Conservation (phyloP, 192 early-diverging fungal species). For the Backusella psychrophila region DNA sequence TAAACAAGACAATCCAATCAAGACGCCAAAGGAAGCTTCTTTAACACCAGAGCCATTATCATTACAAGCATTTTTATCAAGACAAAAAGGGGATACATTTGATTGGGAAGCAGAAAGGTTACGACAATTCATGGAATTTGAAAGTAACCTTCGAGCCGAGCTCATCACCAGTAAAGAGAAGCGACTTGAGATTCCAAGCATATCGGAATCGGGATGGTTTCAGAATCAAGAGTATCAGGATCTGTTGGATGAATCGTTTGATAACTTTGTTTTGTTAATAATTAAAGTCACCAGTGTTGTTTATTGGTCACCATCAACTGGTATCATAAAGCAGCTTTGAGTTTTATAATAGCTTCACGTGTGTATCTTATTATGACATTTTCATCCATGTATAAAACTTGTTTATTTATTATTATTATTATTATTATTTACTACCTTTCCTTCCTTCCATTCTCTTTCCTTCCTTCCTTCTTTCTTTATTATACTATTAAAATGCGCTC, state of each 20-base stretch:
- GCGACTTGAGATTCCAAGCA: slow-evolving; percentile 11
- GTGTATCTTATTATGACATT: neutral
- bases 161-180: neutral
- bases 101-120: slow-evolving; percentile 37
- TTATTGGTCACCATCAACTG: slow-evolving; percentile 14
- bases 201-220: slow-evolving; percentile 7
- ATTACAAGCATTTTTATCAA: slow-evolving; percentile 13
- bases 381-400: neutral
- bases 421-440: neutral
- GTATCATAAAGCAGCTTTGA: neutral
- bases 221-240: slow-evolving; percentile 15
- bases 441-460: neutral
- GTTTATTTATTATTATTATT: neutral
- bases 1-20: neutral
- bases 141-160: slow-evolving; percentile 28
- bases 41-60: neutral
- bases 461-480: neutral
- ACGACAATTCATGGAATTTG: slow-evolving; percentile 24
- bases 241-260: slow-evolving; percentile 25
- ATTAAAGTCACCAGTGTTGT: slow-evolving; percentile 37
- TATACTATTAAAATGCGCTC: neutral
- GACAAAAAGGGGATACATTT: neutral
- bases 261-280: slow-evolving; percentile 34
- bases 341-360: neutral
- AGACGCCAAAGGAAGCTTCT: neutral